These are phyloP conservation scores for Salix viminalis DNA, from an alignment of 345 rosid genomes.

Conservation along the genomic window DNA sequence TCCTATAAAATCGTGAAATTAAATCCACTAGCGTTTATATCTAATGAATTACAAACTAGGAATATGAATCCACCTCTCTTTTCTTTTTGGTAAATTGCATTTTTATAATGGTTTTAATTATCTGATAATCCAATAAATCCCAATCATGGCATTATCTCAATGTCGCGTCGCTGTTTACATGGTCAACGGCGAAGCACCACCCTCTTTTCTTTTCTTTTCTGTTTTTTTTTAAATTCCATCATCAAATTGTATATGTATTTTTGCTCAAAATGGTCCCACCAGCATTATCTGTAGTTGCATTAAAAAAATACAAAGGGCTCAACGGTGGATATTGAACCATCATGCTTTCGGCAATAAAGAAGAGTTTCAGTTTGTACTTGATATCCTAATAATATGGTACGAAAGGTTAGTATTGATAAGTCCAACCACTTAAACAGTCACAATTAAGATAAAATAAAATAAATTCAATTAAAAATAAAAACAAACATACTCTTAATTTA, in stretches of 20 bases:
- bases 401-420: too few species aligned
- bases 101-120: background rate
- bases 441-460: too few species aligned
- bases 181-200: too few species aligned
- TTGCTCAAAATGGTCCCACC: background rate
- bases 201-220: too few species aligned
- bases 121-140: too few species aligned
- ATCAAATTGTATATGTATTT: background rate
- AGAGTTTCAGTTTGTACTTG: background rate
- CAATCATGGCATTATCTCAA: background rate
- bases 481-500: too few species aligned
- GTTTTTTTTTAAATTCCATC: too few species aligned
- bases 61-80: conserved; percentile 8
- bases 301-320: background rate
- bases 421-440: too few species aligned
- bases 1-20: background rate
- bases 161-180: too few species aligned
- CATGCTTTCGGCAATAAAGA: background rate
- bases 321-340: background rate
- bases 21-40: background rate
- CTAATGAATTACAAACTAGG: background rate
- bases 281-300: background rate
- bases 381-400: too few species aligned
- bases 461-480: too few species aligned
- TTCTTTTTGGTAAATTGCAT: background rate